Conservation (phyloP, 106 monocot genomes). For the Triglochin maritima region DNA sequence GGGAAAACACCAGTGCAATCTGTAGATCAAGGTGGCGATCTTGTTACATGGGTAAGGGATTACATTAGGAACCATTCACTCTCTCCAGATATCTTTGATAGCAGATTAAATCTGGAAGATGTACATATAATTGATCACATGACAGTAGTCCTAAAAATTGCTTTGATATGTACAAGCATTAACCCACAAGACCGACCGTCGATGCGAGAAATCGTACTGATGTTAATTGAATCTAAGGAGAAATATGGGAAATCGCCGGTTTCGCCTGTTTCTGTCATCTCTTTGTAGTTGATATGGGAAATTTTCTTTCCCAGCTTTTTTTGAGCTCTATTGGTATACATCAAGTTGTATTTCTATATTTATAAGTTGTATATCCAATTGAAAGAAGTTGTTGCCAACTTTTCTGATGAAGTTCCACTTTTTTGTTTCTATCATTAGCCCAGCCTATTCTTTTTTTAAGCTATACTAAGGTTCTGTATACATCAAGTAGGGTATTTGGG, state of each 20-base stretch:
- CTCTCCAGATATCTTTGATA: constrained; percentile 43
- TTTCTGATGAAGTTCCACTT: no score
- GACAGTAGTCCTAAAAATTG: constrained; percentile 80
- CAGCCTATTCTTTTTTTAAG: no score
- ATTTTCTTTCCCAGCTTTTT: no score
- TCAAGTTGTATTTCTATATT: no score
- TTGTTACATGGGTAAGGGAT: constrained; percentile 72
- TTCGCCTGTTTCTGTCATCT: no score
- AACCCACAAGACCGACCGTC: constrained; percentile 72
- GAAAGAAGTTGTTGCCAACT: no score
- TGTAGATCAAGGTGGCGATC: constrained; percentile 76
- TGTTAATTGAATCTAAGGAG: constrained; percentile 81
- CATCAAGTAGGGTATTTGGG: no score
- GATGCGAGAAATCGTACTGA: constrained; percentile 75
- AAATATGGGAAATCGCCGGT: constrained; percentile 12
- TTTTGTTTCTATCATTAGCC: no score
- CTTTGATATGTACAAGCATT: constrained; percentile 69
- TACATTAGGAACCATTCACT: constrained; percentile 52
- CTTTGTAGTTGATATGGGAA: no score
- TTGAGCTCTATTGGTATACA: no score
- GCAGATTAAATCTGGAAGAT: constrained; percentile 45
- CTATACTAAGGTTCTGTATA: no score
- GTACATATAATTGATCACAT: constrained; percentile 47
- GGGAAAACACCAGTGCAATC: constrained; percentile 82
- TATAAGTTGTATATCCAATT: no score